Conservation (phyloP, 1,284 basidiomycete genomes). For the Apiotrichum brassicae region DNA sequence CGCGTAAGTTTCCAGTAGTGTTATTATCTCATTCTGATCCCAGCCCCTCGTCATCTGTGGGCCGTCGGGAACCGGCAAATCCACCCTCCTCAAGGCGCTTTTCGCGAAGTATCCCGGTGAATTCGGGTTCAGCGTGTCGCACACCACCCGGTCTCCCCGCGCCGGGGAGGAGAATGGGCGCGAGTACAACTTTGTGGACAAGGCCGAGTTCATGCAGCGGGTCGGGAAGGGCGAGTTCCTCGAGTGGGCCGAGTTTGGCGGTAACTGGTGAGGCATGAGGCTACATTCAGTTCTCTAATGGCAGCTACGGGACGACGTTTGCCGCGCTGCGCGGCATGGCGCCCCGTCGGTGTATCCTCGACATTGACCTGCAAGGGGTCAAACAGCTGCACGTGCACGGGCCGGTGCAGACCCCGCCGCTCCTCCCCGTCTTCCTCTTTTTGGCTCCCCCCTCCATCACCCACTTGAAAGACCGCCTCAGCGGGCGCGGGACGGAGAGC, state of each 20-base stretch:
- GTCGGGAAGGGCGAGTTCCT: conserved; percentile 54
- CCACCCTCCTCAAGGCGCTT: conserved; percentile 78
- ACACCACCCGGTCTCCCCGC: conserved; percentile 84
- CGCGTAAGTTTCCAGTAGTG: not conserved
- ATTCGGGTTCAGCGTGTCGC: conserved; percentile 93
- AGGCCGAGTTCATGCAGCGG: conserved; percentile 51
- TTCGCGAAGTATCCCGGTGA: conserved; percentile 74
- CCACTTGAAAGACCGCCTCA: conserved; percentile 62
- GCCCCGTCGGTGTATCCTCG: conserved; percentile 77
- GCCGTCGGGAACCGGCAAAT: conserved; percentile 90
- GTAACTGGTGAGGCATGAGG: conserved; percentile 65
- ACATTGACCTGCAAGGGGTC: conserved; percentile 96
- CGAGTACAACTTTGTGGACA: conserved; percentile 56
- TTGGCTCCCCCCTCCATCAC: conserved; percentile 78
- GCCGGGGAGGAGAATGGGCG: conserved; percentile 72
- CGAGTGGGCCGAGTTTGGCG: conserved; percentile 71
- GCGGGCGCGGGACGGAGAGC: conserved; percentile 77
- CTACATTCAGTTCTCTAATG: no score
- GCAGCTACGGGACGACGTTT: conserved; percentile 75
- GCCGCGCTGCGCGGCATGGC: conserved; percentile 55
- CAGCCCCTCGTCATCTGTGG: conserved; percentile 70
- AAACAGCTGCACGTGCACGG: conserved; percentile 71
- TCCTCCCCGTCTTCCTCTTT: conserved; percentile 88
- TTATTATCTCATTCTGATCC: not conserved
- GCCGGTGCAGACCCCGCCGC: conserved; percentile 51